phyloP scores from a whole-genome alignment of 352 stramenopile species.

The Aphanomyces cochlioides region DNA sequence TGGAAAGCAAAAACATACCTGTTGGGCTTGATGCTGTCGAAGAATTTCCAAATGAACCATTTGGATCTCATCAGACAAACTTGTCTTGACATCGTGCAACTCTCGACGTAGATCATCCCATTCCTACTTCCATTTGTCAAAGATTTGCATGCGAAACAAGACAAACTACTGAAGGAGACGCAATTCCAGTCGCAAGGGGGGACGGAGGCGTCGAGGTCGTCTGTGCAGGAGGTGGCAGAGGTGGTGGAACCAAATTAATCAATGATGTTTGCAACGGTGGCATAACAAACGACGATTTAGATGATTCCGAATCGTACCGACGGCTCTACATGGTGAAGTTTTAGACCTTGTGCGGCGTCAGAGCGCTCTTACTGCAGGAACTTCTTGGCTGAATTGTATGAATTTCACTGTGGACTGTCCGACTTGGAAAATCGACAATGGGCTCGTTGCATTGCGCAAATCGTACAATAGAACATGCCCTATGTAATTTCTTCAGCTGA shows the following conservation, averaged over 20 bases:
- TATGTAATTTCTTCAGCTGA: slow-evolving; percentile 25
- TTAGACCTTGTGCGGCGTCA: no score
- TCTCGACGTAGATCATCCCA: background rate
- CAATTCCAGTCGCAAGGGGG: no score
- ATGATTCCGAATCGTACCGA: background rate
- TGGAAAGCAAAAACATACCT: slow-evolving; percentile 5
- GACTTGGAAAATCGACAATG: slow-evolving; percentile 36
- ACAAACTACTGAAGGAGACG: no score
- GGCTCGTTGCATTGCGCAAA: slow-evolving; percentile 56
- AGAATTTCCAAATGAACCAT: slow-evolving; percentile 16
- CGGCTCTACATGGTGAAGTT: background rate
- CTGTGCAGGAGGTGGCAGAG: background rate
- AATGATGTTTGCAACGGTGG: slow-evolving; percentile 18
- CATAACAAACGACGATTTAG: slow-evolving; percentile 14
- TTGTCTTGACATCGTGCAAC: background rate
- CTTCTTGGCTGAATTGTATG: slow-evolving; percentile 16
- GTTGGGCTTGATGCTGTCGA: slow-evolving; percentile 17
- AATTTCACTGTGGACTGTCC: background rate
- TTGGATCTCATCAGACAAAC: slow-evolving; percentile 10
- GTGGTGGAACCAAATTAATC: background rate
- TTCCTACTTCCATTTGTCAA: no score
- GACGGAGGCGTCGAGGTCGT: background rate
- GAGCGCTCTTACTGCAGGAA: no score
- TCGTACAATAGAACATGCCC: slow-evolving; percentile 66
- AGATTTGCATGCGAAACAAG: no score